These are phyloP conservation scores for Mycena vulgaris DNA, from an alignment of 768 basidiomycete species.

Conservation along the genomic window DNA sequence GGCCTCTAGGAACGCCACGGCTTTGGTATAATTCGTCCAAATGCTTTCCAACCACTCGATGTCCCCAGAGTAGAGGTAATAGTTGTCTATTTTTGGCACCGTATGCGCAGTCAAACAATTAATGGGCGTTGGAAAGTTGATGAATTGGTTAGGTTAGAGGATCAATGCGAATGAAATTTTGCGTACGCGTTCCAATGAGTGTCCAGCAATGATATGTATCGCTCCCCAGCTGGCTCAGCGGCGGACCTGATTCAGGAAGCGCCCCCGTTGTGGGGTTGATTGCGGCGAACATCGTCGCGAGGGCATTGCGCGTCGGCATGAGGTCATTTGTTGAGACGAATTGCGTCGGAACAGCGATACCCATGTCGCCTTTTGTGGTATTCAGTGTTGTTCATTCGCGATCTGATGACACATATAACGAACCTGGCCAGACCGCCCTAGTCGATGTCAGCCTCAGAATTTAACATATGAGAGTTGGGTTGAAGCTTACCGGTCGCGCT, in stretches of 20 bases:
- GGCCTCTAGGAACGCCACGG: conserved; percentile 66
- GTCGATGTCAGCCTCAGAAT: neutral
- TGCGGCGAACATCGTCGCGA: conserved; percentile 71
- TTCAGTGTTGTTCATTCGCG: too few species aligned
- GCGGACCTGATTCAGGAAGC: conserved; percentile 68
- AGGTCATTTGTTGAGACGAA: conserved; percentile 76
- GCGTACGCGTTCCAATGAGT: conserved; percentile 67
- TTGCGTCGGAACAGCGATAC: conserved; percentile 72
- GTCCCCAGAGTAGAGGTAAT: conserved; percentile 71
- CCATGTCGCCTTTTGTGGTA: conserved; percentile 69
- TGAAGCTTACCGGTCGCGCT: conserved; percentile 66
- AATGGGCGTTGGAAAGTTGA: too few species aligned
- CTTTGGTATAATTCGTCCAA: conserved; percentile 72
- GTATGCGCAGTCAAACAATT: too few species aligned
- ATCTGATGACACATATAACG: neutral
- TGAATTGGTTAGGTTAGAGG: too few species aligned
- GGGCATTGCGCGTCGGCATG: conserved; percentile 67
- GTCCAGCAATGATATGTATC: conserved; percentile 77
- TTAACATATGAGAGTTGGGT: neutral
- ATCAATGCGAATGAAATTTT: too few species aligned
- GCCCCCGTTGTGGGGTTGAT: conserved; percentile 69
- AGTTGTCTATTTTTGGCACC: conserved; percentile 58
- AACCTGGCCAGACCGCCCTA: conserved; percentile 74
- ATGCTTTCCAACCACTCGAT: conserved; percentile 62
- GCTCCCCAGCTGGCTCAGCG: conserved; percentile 60